These are phyloP conservation scores for Tolypocladium capitatum DNA, from an alignment of 2,329 filamentous ascomycete genomes.

Conservation along the genomic window DNA sequence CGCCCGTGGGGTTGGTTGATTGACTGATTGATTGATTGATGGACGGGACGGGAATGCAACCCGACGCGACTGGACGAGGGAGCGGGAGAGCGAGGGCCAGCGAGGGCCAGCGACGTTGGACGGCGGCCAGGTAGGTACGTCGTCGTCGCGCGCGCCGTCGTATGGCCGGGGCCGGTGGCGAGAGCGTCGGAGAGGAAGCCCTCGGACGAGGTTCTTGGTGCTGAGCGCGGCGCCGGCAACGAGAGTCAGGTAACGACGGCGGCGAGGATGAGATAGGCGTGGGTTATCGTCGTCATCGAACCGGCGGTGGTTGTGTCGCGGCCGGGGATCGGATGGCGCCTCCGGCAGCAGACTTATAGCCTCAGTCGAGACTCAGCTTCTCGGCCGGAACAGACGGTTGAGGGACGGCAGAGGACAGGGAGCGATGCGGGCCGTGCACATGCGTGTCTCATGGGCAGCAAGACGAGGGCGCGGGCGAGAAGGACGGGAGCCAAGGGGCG, in stretches of 20 bases:
- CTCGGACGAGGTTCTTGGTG: not conserved
- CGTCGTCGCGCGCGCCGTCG: not conserved
- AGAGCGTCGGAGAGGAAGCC: not conserved
- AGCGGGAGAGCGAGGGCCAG: not conserved
- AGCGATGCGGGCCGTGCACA: not conserved
- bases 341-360: not conserved
- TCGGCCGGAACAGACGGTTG: not conserved
- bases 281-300: slow-evolving; percentile 44
- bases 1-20: not conserved
- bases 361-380: not conserved
- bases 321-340: not conserved
- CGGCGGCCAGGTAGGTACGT: too few relatives aligned
- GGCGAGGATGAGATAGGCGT: slow-evolving; percentile 43
- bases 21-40: too few relatives aligned
- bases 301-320: slow-evolving; percentile 4
- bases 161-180: not conserved
- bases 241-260: slow-evolving; percentile 35
- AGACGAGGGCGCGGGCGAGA: slow-evolving; percentile 4
- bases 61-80: not conserved
- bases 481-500: slow-evolving; percentile 3
- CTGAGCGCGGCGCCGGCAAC: not conserved
- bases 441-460: slow-evolving; percentile 5
- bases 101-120: not conserved
- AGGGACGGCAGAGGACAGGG: not conserved
- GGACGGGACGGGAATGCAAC: not conserved